Conservation (phyloP, 441 rosid species). For the Raphanus hybrid region DNA sequence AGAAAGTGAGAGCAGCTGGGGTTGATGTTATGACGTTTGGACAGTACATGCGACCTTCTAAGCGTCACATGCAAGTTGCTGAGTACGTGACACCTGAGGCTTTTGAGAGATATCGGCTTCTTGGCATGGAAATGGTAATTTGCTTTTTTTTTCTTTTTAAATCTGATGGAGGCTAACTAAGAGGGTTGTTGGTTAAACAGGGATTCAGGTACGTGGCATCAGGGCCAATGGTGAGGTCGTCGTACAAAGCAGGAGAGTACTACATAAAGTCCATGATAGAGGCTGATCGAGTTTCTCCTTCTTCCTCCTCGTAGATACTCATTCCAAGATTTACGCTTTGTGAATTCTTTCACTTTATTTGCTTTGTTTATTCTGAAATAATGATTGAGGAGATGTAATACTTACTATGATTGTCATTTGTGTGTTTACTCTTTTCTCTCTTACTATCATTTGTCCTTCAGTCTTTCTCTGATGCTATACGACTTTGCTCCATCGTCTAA, state of each 20-base stretch:
- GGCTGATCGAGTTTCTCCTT: constrained; percentile 72
- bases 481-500: constrained; percentile 1
- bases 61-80: constrained; percentile 96
- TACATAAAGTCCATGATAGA: constrained; percentile 98
- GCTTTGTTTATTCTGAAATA: constrained; percentile 29
- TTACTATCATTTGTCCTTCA: constrained; percentile 18
- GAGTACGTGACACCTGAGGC: constrained; percentile 96
- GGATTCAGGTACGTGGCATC: constrained; percentile 96
- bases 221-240: constrained; percentile 99
- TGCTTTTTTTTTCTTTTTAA: neutral
- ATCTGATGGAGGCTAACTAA: neutral
- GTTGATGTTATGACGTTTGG: constrained; percentile 98
- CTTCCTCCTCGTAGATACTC: constrained; percentile 45
- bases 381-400: constrained; percentile 37
- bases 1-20: constrained; percentile 92
- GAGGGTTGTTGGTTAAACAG: constrained; percentile 45
- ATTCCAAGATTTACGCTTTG: constrained; percentile 27
- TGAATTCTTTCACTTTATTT: constrained; percentile 33
- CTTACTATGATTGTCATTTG: constrained; percentile 26
- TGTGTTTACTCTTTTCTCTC: constrained; percentile 19
- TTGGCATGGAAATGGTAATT: constrained; percentile 96
- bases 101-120: constrained; percentile 75
- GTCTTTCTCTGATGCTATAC: constrained; percentile 4
- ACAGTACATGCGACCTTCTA: constrained; percentile 98
- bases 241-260: constrained; percentile 99